phyloP scores from a whole-genome alignment of 2,329 filamentous ascomycete genomes.

The Botryotinia convoluta region DNA sequence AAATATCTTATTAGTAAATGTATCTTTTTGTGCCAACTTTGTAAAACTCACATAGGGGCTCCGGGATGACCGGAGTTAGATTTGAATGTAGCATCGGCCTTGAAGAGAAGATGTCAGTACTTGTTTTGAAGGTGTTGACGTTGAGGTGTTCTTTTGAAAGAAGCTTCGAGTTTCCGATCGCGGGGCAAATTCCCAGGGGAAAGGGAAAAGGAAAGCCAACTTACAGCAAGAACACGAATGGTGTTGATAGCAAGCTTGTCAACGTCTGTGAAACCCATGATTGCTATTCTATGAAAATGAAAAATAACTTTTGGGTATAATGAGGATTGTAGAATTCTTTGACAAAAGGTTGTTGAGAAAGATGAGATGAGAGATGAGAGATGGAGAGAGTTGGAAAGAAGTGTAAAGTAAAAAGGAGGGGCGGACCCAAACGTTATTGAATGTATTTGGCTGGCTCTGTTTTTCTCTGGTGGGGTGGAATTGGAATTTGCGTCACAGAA shows the following conservation, averaged over 20 bases:
- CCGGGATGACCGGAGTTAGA: slow-evolving; percentile 98
- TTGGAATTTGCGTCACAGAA: slow-evolving; percentile 10
- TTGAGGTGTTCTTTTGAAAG: slow-evolving; percentile 26
- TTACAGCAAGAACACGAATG: slow-evolving; percentile 92
- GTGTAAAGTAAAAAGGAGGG: slow-evolving; percentile 10
- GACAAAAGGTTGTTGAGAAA: not conserved
- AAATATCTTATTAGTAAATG: slow-evolving; percentile 12
- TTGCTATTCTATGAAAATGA: slow-evolving; percentile 26
- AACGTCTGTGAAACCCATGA: slow-evolving; percentile 83
- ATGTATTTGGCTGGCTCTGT: slow-evolving; percentile 4
- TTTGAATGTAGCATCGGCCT: slow-evolving; percentile 96
- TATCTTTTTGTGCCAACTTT: not conserved
- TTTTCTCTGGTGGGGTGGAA: slow-evolving; percentile 13
- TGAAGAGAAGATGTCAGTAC: slow-evolving; percentile 31
- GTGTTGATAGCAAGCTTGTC: slow-evolving; percentile 96
- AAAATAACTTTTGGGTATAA: slow-evolving; percentile 4
- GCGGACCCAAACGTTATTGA: slow-evolving; percentile 2
- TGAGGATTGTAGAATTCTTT: not conserved
- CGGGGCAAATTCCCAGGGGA: slow-evolving; percentile 38
- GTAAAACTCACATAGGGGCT: slow-evolving; percentile 77
- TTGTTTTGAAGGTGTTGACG: slow-evolving; percentile 17
- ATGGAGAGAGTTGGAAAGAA: slow-evolving; percentile 6
- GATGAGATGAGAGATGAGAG: slow-evolving; percentile 15
- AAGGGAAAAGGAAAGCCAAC: slow-evolving; percentile 44
- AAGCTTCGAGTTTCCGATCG: slow-evolving; percentile 36